Conservation (phyloP, 352 stramenopile genomes). For the Globisporangium cystogenes region DNA sequence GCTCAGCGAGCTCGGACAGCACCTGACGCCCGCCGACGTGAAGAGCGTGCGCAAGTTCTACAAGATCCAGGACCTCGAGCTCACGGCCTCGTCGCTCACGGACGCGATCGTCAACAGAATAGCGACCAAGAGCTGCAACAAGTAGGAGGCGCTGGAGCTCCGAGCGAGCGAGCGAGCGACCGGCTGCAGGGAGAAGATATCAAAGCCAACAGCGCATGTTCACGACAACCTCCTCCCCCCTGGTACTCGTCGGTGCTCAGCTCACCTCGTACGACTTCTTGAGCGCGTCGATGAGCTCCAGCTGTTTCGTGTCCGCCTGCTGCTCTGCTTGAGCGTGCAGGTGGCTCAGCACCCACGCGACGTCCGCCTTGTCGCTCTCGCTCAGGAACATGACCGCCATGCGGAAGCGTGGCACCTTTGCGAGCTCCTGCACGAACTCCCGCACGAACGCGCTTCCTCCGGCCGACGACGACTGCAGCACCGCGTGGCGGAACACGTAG, state of each 20-base stretch:
- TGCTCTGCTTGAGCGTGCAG: constrained; percentile 12
- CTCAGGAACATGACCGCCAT: constrained; percentile 83
- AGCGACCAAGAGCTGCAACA: constrained; percentile 85
- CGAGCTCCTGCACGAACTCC: constrained; percentile 30
- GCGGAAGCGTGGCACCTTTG: constrained; percentile 59
- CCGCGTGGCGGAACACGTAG: constrained; percentile 27
- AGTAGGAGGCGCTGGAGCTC: constrained; percentile 25
- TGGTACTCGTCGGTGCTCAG: constrained; percentile 2
- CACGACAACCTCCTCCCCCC: no score
- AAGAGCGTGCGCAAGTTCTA: constrained; percentile 75
- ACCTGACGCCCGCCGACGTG: constrained; percentile 41
- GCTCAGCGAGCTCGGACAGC: constrained; percentile 37
- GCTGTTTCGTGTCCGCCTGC: background rate
- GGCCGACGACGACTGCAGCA: constrained; percentile 2
- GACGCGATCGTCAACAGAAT: constrained; percentile 77
- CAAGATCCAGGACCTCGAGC: constrained; percentile 79
- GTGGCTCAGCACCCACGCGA: constrained; percentile 33
- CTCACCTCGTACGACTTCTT: constrained; percentile 37
- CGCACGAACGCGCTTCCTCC: constrained; percentile 20
- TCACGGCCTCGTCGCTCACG: constrained; percentile 49
- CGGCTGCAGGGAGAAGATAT: background rate
- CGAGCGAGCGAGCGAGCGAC: background rate
- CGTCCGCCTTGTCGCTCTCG: constrained; percentile 49
- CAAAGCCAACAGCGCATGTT: background rate
- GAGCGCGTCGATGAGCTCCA: constrained; percentile 19